Evolutionary conservation across 345 rosid genomes (phyloP).

Genomic region (Aquilaria malaccensis): DNA sequence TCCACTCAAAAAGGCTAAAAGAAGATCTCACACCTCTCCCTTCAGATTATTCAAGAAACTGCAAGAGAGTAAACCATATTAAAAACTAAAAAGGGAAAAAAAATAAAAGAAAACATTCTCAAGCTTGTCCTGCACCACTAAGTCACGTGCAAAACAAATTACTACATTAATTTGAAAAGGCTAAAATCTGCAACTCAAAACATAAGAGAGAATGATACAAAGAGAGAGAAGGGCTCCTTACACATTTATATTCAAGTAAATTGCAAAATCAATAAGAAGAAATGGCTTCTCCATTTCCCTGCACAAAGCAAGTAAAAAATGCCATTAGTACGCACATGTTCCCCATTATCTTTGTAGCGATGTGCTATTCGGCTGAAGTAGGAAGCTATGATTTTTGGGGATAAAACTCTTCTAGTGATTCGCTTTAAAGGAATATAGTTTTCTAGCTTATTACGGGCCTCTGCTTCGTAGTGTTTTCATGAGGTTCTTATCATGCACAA

Average conservation of each 20-base stretch:
- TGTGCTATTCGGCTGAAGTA: no score
- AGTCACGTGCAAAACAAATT: not conserved
- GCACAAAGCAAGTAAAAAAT: conserved; percentile 17
- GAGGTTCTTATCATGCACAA: no score
- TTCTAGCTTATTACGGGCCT: no score
- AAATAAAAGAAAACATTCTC: not conserved
- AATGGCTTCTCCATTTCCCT: conserved; percentile 62
- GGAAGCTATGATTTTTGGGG: no score
- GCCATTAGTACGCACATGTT: no score
- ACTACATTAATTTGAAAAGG: no score
- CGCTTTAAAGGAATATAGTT: no score
- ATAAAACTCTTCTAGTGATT: no score
- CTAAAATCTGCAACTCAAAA: not conserved
- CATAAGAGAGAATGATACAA: not conserved
- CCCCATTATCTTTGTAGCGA: no score
- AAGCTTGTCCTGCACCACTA: not conserved
- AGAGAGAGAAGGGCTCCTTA: conserved; percentile 28
- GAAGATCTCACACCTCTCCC: no score
- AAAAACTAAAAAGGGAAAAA: not conserved
- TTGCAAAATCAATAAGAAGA: conserved; percentile 91
- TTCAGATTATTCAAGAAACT: not conserved
- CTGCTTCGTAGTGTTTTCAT: no score
- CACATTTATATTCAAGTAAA: conserved; percentile 69
- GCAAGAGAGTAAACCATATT: not conserved
- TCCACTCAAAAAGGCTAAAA: no score